Conservation (phyloP, 2,329 filamentous ascomycete species). For the Pestalotiopsis sp. region DNA sequence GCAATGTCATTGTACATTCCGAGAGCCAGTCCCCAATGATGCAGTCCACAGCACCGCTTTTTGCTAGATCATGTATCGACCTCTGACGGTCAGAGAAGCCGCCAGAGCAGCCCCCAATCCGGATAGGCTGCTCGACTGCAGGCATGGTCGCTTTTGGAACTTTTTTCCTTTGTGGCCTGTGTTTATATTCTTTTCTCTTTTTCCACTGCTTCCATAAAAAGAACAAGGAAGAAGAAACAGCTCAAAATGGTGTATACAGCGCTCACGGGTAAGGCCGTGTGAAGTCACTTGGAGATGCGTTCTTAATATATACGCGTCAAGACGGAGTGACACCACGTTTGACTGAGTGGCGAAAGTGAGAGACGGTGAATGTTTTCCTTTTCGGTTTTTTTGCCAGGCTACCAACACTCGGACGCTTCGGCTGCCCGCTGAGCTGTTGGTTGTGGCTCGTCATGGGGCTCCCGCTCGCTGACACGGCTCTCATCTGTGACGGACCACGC, state of each 20-base stretch:
- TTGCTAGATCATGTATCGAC: constrained; percentile 26
- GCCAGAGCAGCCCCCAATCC: constrained; percentile 32
- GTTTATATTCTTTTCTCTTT: not conserved
- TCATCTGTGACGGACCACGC: no score
- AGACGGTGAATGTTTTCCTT: not conserved
- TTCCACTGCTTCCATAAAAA: not conserved
- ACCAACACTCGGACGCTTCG: not conserved
- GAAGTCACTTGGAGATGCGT: no score
- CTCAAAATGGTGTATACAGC: no score
- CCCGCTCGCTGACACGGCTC: no score
- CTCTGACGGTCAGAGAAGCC: constrained; percentile 35
- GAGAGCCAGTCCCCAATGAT: constrained; percentile 24
- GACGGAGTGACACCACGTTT: no score
- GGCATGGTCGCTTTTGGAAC: not conserved
- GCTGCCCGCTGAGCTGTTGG: not conserved
- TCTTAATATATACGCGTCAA: no score
- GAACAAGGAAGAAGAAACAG: no score
- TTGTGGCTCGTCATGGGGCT: no score
- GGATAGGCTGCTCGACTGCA: constrained; percentile 20
- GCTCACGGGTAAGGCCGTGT: no score
- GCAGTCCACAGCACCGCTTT: constrained; percentile 20
- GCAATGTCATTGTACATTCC: constrained; percentile 24
- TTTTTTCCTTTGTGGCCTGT: not conserved
- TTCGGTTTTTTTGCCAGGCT: not conserved
- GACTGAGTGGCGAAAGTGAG: not conserved